Evolutionary conservation across 2,329 filamentous ascomycete genomes (phyloP), one percentile per base, ranked within the genome.

Genomic region (Cryphonectria naterciae): DNA sequence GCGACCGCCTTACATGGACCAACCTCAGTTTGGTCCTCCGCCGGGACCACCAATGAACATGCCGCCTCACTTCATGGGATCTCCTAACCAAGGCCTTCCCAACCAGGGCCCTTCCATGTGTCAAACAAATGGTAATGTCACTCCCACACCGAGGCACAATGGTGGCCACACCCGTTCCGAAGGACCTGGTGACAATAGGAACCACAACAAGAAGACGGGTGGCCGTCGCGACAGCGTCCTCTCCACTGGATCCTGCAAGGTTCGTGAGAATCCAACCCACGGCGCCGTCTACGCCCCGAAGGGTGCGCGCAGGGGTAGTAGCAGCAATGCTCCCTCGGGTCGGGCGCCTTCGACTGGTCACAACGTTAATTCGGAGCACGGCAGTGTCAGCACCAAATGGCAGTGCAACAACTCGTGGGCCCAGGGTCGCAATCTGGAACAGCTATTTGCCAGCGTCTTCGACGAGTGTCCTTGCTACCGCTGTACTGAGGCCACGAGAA

Each of bases 221-320:
- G 64, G 66, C 46, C 71, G 71, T 58, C 66, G 69, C 32, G 46
- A 66, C 49, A 73, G 69, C 49, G 35, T 35, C 22, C 37, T 54
- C 37, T 71, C 69, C 35, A 67, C 17, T 13, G 63, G 58, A 28
- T 67, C 71, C 1, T 68, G 68, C 19, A 69, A 68, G 65, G 25
- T 67, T 32, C 69, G 67, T 49, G 67, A 69, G 4, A 61, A 69
- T 35, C 65, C 69, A 4, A 58, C 69, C 19, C 64, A 68, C 41
- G 70, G 72, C 32, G 39, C 72, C 11, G 67, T 72, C 13, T 68
- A 73, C 41, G 1, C 60, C 32, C 35, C 67, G 46, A 70, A 68
- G 28, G 35, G 32, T n/a, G 41, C 61, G n/a, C 49, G 46, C 62
- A 70, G 65, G 56, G 10, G 37, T 43, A 10, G 41, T 49, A 64